A percentile compares a stretch with the other conserved stretches of the same genome.
Evolutionary conservation across 768 basidiomycete species (phyloP).

Genomic region (Phlebiopsis flavidoalba): DNA sequence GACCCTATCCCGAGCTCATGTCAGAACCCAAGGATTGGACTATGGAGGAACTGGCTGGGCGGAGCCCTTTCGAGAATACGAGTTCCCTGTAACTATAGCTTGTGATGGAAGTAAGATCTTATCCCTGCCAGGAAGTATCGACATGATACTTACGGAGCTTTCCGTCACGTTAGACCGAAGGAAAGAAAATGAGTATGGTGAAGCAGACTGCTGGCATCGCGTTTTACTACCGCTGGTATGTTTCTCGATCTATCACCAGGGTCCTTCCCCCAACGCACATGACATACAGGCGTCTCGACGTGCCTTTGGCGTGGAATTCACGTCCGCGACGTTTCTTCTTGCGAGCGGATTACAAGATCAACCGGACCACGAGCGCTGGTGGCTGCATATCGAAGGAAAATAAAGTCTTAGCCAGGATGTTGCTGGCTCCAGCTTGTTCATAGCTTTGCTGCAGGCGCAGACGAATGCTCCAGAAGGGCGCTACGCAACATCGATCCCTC

Average conservation of each 20-base stretch:
- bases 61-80: constrained; percentile 8
- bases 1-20: constrained; percentile 5
- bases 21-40: constrained; percentile 13
- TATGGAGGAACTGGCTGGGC: constrained; percentile 15
- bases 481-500: constrained; percentile 19
- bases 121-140: background rate
- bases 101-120: constrained; percentile 18
- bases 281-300: constrained; percentile 12
- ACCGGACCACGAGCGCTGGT: constrained; percentile 16
- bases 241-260: background rate
- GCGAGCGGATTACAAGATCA: constrained; percentile 14
- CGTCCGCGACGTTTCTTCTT: constrained; percentile 15
- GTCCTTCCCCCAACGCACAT: background rate
- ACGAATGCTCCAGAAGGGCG: constrained; percentile 16
- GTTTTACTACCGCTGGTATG: constrained; percentile 11
- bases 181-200: constrained; percentile 19
- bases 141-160: background rate
- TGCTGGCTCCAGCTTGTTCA: no score
- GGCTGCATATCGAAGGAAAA: constrained; percentile 11
- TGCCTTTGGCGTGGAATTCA: constrained; percentile 16
- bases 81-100: constrained; percentile 15
- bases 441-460: constrained; percentile 7
- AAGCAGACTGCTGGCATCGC: constrained; percentile 14
- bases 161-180: constrained; percentile 10
- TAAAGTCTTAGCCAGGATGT: no score